phyloP scores from a whole-genome alignment of 768 basidiomycete genomes.

The Tephrocybe sp. region DNA sequence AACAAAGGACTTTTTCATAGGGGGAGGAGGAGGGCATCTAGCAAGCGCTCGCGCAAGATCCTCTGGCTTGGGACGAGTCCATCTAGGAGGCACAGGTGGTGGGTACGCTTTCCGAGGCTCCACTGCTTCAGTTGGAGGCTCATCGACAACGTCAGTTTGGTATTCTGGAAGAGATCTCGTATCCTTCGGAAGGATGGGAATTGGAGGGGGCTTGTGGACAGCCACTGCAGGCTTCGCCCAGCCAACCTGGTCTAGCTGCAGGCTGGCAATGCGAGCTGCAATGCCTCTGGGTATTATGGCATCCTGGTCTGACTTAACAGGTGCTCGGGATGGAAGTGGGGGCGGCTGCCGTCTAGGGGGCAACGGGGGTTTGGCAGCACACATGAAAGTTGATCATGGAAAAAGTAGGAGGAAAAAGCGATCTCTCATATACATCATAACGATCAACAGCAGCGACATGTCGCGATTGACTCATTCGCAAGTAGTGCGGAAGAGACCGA shows the following conservation, averaged over 20 bases:
- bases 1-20: conserved; percentile 11
- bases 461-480: background rate
- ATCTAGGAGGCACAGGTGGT: conserved; percentile 21
- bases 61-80: conserved; percentile 16
- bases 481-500: background rate
- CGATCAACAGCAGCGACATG: background rate
- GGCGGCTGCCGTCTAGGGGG: conserved; percentile 30
- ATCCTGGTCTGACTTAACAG: background rate
- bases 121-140: background rate
- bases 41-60: conserved; percentile 27
- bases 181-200: conserved; percentile 16
- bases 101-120: conserved; percentile 7
- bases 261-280: conserved; percentile 30
- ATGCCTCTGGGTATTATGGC: conserved; percentile 19
- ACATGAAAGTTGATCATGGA: conserved; percentile 1
- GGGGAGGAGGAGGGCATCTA: conserved; percentile 35
- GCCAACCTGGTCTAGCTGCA: conserved; percentile 26
- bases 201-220: conserved; percentile 12
- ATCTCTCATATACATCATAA: conserved; percentile 1
- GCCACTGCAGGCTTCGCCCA: conserved; percentile 8
- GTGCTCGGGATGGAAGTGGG: conserved; percentile 15
- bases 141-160: background rate
- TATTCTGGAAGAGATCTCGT: background rate
- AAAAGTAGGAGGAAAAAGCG: background rate
- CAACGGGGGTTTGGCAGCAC: conserved; percentile 18